Evolutionary conservation across 768 basidiomycete species (phyloP), one percentile per base, ranked within the genome.

Genomic region (Tricholoma terreum): DNA sequence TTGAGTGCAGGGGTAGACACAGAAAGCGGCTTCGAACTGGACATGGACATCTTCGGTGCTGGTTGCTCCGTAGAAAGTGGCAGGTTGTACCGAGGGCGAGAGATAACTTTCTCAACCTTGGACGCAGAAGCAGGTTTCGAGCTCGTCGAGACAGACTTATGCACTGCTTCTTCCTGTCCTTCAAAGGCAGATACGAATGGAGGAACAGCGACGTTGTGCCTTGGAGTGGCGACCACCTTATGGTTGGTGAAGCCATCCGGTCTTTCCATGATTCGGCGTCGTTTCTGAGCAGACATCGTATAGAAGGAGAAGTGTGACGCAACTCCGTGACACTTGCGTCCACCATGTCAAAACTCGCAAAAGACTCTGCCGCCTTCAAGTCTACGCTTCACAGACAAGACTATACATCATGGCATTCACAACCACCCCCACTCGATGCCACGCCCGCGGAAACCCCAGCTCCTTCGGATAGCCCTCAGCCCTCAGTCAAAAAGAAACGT

Each of bases 381-480:
- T 77, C 75, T 9, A 75, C 79, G 10, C 72, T 90, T 24, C 78
- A 85, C 12, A 73, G 84, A 54, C 86, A 87, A 68, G 84, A 90
- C 66, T 87, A 80, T 58, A 72, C 81, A 0, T 89, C 90, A 59
- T 91, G 89, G 89, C 89, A 90, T 63, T 85, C 86, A 0, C 82
- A 86, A 55, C 81, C 83, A 10, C 71, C 75, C 24, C 74, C 77
- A 14, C 65, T 63, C 9, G 68, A 68, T 10, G 54, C 65, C 15
- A 46, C 66, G 15, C 56, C 65, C 31, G 62, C 69, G 31, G 64
- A 68, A 8, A 52, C 74, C 11, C 50, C 67, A 11, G 56, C 68
- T 15, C 63, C 62, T 7, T 58, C 69, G 45, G 58, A 63, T 19
- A 55, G 68, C 4, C 59, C 69, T 42, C 61, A 69, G 9, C 64